Evolutionary conservation across 208 protist species (phyloP).

Genomic region (Tritrichomonas foetus): DNA sequence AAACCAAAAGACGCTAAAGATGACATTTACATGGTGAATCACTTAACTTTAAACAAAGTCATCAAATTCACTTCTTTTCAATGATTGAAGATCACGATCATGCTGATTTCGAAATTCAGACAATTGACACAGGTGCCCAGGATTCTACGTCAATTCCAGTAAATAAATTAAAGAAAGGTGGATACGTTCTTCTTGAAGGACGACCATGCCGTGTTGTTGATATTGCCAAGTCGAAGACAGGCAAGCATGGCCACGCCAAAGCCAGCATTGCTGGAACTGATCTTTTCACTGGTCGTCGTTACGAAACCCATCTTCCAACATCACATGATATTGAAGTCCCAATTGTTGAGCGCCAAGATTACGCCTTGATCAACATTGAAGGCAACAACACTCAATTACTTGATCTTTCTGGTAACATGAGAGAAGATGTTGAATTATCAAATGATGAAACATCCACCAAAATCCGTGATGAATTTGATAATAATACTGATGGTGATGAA

Average conservation of each 20-base stretch:
- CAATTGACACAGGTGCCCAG: background rate
- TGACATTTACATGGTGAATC: no score
- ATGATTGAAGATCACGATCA: background rate
- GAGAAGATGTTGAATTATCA: constrained; percentile 10
- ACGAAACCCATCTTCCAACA: constrained; percentile 88
- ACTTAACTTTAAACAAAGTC: no score
- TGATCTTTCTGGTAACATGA: background rate
- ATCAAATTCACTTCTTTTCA: no score
- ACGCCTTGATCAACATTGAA: constrained; percentile 75
- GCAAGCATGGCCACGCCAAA: constrained; percentile 98
- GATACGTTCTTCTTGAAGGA: constrained; percentile 67
- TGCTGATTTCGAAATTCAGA: background rate
- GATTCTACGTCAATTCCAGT: constrained; percentile 32
- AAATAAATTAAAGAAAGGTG: constrained; percentile 60
- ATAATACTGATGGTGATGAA: background rate
- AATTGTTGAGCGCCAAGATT: constrained; percentile 83
- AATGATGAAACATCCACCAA: background rate
- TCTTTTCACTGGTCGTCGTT: constrained; percentile 95
- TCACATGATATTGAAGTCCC: constrained; percentile 92
- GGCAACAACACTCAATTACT: background rate
- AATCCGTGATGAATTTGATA: background rate
- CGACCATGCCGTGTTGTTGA: constrained; percentile 89
- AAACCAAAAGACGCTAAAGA: no score
- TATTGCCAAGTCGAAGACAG: constrained; percentile 90
- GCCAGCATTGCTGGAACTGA: constrained; percentile 89